A percentile compares a stretch with the other conserved stretches of the same genome.
Evolutionary conservation across 129 eudicot species (phyloP).

Genomic region (Apium graveolens): DNA sequence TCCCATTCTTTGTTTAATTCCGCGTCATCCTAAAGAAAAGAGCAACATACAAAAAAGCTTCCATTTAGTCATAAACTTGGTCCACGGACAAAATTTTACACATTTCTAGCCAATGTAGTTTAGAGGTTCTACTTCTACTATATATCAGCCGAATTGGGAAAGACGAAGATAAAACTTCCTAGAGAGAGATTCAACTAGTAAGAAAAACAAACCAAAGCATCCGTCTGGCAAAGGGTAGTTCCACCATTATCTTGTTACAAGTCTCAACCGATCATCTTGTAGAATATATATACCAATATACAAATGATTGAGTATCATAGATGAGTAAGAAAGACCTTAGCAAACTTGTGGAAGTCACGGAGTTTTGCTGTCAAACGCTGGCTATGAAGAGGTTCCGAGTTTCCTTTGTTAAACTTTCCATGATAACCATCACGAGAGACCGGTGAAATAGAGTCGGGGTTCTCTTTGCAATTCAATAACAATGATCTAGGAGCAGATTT

Average conservation of each 20-base stretch:
- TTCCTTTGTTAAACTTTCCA: slow-evolving; percentile 61
- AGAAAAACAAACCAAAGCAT: not conserved
- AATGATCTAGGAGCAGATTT: slow-evolving; percentile 34
- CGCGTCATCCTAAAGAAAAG: slow-evolving; percentile 61
- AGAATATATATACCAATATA: not conserved
- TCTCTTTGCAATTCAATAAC: slow-evolving; percentile 50
- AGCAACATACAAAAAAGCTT: slow-evolving; percentile 14
- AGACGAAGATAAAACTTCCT: not conserved
- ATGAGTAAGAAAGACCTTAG: slow-evolving; percentile 48
- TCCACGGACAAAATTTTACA: not conserved
- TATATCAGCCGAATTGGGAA: not conserved
- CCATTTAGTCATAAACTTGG: slow-evolving; percentile 1
- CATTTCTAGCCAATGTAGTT: not conserved
- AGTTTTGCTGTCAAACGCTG: slow-evolving; percentile 73
- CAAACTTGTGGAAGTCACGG: slow-evolving; percentile 87
- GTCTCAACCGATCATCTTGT: not conserved
- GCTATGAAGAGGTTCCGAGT: slow-evolving; percentile 59
- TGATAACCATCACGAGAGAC: slow-evolving; percentile 63
- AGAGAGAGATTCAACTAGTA: not conserved
- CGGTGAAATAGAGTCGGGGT: slow-evolving; percentile 57
- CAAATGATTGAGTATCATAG: not conserved
- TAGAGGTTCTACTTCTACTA: not conserved
- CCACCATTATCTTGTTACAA: not conserved
- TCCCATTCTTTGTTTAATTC: slow-evolving; percentile 84
- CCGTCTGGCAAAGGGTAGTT: not conserved